Evolutionary conservation across 371 early-diverging fungal genomes (phyloP), one percentile per base, ranked within the genome.

Genomic region (Mucor sp.): DNA sequence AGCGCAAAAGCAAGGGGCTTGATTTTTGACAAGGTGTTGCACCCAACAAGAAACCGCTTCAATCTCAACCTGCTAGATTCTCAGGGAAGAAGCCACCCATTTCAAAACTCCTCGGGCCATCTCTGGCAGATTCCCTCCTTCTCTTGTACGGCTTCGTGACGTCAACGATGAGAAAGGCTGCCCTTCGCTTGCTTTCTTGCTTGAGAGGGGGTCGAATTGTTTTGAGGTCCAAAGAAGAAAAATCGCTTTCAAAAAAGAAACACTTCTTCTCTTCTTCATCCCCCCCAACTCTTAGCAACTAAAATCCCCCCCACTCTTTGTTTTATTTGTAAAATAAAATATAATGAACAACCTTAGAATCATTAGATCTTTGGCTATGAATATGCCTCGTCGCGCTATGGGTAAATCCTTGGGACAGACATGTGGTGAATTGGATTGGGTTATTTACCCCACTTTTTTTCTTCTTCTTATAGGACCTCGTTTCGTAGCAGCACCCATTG

Each of bases 401-500:
- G 70, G 70, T 70, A 70, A 47, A 19, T 2, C 12, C 12, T 35
- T 2, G 37, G 37, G 1, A n/a, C n/a, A n/a, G 19, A 12, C 12
- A 15, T 41, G 19, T 60, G 23, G 23, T 55, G 55, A 55, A 17
- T 15, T 25, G 21, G 9, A 55, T 25, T 5, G 28, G 21, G 0
- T 9, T 28, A 55, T 37, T 50, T 43, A 35, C 32, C 66, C 56
- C 61, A 30, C 33, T 5, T 44, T 12, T 63, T 64, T 30, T 39
- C 3, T 33, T 48, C 21, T 64, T 58, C 1, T 21, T 44, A 4
- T 58, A 74, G 74, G 65, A 58, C 69, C 77, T 69, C 79, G 79
- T 57, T 70, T 78, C 28, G 60, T 76, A 59, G 68, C 63, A 69
- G 79, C 77, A 64, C 82, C 82, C 58, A 48, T 76, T 60, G 77